A percentile compares a stretch with the other conserved stretches of the same genome.
Conservation (phyloP, 345 rosid species). For the Linum lewisii region DNA sequence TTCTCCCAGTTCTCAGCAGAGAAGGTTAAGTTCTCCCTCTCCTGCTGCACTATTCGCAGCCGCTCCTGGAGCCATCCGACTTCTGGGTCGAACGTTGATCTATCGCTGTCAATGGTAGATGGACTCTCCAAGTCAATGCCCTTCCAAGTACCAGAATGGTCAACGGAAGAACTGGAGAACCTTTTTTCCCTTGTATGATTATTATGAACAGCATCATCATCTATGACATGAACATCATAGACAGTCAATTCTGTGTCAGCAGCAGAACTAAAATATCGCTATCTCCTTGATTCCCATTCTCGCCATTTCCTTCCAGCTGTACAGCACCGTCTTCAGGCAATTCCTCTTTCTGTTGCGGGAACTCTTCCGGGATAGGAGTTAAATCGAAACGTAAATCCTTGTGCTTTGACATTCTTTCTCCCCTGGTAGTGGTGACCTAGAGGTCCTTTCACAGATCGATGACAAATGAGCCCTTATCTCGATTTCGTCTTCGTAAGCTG, state of each 20-base stretch:
- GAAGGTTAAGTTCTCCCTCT: slow-evolving; percentile 14
- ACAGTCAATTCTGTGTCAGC: slow-evolving; percentile 40
- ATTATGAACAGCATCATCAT: slow-evolving; percentile 8
- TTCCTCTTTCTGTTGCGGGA: slow-evolving; percentile 7
- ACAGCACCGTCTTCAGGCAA: slow-evolving; percentile 6
- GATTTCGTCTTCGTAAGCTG: slow-evolving; percentile 7
- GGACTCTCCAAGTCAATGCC: slow-evolving; percentile 5
- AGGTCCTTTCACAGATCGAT: slow-evolving; percentile 9
- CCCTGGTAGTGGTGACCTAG: not conserved
- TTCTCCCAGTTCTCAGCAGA: slow-evolving; percentile 11
- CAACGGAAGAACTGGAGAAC: not conserved
- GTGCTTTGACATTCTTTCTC: not conserved
- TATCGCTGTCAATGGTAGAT: slow-evolving; percentile 8
- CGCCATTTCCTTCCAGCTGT: slow-evolving; percentile 4
- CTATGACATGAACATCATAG: slow-evolving; percentile 22
- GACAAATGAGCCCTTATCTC: slow-evolving; percentile 10
- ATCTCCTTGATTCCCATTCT: slow-evolving; percentile 5
- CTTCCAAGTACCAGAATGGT: slow-evolving; percentile 13
- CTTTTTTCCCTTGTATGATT: slow-evolving; percentile 11
- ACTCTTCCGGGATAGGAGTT: slow-evolving; percentile 6
- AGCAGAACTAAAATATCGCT: not conserved
- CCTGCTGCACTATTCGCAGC: slow-evolving; percentile 16
- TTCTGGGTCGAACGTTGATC: slow-evolving; percentile 16
- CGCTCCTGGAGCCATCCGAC: slow-evolving; percentile 21
- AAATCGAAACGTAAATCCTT: slow-evolving; percentile 7